These are phyloP conservation scores for Halophytophthora batemanensis DNA, from an alignment of 352 stramenopile genomes.

Conservation along the genomic window DNA sequence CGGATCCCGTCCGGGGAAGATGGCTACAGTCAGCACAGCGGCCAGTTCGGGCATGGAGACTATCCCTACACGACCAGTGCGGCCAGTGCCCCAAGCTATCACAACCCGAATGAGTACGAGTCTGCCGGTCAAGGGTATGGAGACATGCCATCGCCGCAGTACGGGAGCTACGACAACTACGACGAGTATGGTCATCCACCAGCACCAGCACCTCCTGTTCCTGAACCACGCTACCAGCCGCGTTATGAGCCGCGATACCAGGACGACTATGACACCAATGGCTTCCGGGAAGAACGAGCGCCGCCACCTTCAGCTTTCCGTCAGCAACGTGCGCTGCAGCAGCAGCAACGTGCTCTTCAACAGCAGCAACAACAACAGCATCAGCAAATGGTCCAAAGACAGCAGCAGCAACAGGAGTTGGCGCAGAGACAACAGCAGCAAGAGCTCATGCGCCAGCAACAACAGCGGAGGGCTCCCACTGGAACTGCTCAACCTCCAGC, in stretches of 20 bases:
- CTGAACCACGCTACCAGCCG: slow-evolving; percentile 20
- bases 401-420: slow-evolving; percentile 14
- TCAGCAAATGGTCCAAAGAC: slow-evolving; percentile 18
- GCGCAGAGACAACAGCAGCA: slow-evolving; percentile 6
- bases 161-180: slow-evolving; percentile 16
- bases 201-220: slow-evolving; percentile 10
- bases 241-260: slow-evolving; percentile 25
- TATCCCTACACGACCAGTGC: no score
- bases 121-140: no score
- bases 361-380: slow-evolving; percentile 32
- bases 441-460: slow-evolving; percentile 11
- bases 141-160: background rate
- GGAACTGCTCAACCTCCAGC: slow-evolving; percentile 15
- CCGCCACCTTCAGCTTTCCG: slow-evolving; percentile 19
- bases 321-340: slow-evolving; percentile 11
- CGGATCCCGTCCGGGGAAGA: background rate
- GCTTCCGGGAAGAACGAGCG: slow-evolving; percentile 3
- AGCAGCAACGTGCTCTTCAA: slow-evolving; percentile 20
- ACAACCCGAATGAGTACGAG: no score
- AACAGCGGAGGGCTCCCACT: slow-evolving; percentile 17
- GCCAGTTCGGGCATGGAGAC: no score
- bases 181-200: slow-evolving; percentile 15
- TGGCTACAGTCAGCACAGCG: slow-evolving; percentile 3
- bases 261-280: slow-evolving; percentile 25
- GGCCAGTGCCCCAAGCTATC: no score